A percentile compares a stretch with the other conserved stretches of the same genome.
Conservation (phyloP, 345 rosid species). For the Boechera stricta region DNA sequence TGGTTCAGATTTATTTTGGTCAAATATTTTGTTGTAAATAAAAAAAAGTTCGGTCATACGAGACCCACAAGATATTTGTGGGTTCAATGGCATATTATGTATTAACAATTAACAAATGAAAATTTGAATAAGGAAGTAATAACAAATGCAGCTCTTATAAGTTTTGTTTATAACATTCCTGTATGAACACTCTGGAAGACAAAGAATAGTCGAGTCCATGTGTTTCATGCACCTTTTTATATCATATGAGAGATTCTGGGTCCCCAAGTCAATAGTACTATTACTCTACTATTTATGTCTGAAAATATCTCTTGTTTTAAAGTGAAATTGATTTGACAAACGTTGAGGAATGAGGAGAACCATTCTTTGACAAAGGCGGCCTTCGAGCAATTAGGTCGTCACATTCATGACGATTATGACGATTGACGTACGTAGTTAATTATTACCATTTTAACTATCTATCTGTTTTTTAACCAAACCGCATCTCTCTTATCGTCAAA, state of each 20-base stretch:
- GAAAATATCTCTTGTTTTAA: not conserved
- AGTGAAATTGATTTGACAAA: not conserved
- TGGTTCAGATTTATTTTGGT: slow-evolving; percentile 1
- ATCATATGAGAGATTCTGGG: slow-evolving; percentile 14
- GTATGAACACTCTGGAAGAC: slow-evolving; percentile 15
- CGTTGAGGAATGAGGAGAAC: not conserved
- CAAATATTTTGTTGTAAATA: too few relatives aligned
- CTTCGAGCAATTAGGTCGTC: slow-evolving; percentile 6
- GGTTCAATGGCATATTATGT: not conserved
- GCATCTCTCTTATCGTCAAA: not conserved
- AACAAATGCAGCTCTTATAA: slow-evolving; percentile 2
- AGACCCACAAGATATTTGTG: not conserved
- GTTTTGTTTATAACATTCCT: not conserved
- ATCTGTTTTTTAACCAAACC: not conserved
- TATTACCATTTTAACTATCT: not conserved
- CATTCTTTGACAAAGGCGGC: slow-evolving; percentile 16
- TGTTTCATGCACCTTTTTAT: slow-evolving; percentile 32
- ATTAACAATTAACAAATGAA: not conserved
- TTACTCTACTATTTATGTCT: slow-evolving; percentile 1
- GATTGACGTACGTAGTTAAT: not conserved
- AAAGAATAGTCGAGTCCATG: slow-evolving; percentile 25
- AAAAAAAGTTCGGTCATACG: not conserved
- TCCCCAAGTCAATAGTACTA: slow-evolving; percentile 24
- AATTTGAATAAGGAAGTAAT: not conserved
- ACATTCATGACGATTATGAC: not conserved